phyloP scores from a whole-genome alignment of 2,329 filamentous ascomycete species.

The Westerdykella ornata region DNA sequence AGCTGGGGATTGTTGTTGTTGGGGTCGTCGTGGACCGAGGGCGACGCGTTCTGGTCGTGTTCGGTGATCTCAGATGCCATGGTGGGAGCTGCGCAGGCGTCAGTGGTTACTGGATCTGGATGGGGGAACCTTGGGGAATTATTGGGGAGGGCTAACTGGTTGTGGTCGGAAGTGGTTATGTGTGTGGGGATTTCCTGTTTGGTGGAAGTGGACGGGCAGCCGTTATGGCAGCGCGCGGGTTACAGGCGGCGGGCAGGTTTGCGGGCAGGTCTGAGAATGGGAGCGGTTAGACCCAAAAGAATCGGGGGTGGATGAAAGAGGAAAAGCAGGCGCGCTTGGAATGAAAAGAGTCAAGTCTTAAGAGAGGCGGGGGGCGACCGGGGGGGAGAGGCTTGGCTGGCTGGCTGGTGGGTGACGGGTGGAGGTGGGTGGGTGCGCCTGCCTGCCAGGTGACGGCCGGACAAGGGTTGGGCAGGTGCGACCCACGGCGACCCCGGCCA shows the following conservation, averaged over 20 bases:
- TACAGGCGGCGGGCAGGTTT: conserved; percentile 17
- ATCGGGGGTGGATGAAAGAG: conserved; percentile 29
- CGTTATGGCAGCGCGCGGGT: conserved; percentile 23
- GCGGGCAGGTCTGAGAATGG: conserved; percentile 17
- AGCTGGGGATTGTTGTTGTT: conserved; percentile 53
- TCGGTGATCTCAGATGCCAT: conserved; percentile 47
- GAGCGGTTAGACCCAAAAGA: conserved; percentile 29
- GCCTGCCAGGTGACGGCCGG: too few species aligned
- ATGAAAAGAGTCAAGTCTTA: conserved; percentile 27
- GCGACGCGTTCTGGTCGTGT: conserved; percentile 47
- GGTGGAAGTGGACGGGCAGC: conserved; percentile 14
- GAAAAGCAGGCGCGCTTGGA: conserved; percentile 35
- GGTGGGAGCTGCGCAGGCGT: conserved; percentile 11
- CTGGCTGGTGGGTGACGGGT: not conserved
- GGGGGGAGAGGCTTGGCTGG: not conserved
- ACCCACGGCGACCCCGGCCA: too few species aligned
- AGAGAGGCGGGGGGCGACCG: conserved; percentile 22
- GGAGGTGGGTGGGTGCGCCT: not conserved
- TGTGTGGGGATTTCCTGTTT: conserved; percentile 34
- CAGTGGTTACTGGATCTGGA: not conserved
- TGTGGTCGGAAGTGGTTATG: conserved; percentile 23
- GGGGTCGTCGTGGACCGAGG: conserved; percentile 46
- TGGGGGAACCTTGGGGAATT: too few species aligned
- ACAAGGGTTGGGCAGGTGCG: too few species aligned
- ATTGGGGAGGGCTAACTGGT: conserved; percentile 30